A percentile compares a stretch with the other conserved stretches of the same genome.
Evolutionary conservation across 2,329 filamentous ascomycete genomes (phyloP).

Genomic region (Calonectria pauciramosa): DNA sequence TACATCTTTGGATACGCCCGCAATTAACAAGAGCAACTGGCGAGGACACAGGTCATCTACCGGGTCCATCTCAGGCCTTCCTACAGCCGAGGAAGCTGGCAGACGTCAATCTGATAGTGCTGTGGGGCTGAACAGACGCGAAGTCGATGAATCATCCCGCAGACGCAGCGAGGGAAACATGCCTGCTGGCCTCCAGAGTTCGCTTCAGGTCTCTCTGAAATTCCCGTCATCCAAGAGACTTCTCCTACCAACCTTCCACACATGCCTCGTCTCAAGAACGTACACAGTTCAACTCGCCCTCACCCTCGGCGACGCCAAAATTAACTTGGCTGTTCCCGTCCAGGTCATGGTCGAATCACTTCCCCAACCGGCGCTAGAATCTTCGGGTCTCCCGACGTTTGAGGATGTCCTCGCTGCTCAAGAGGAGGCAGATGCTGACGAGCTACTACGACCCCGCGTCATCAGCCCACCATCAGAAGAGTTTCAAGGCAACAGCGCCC

Average conservation of each 20-base stretch:
- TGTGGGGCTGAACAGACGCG: neutral
- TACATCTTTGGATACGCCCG: neutral
- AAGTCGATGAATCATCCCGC: neutral
- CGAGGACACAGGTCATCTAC: neutral
- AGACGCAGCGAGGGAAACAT: slow-evolving; percentile 1
- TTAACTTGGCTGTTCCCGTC: slow-evolving; percentile 1
- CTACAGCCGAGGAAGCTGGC: neutral
- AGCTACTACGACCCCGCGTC: slow-evolving; percentile 11
- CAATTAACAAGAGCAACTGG: slow-evolving; percentile 4
- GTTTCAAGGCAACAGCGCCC: neutral
- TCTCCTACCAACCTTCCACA: slow-evolving; percentile 21
- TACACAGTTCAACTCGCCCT: slow-evolving; percentile 11
- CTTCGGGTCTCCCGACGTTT: neutral
- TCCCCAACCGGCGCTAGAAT: neutral
- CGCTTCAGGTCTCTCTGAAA: neutral
- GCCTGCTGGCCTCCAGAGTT: neutral
- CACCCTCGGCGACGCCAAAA: neutral
- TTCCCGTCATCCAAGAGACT: slow-evolving; percentile 1
- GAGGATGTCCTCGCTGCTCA: slow-evolving; percentile 14
- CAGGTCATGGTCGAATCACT: slow-evolving; percentile 13
- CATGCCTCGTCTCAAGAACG: slow-evolving; percentile 19
- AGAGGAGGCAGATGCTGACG: slow-evolving; percentile 17
- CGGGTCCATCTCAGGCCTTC: neutral
- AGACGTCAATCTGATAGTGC: slow-evolving; percentile 15
- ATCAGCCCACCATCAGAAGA: slow-evolving; percentile 6